Evolutionary conservation across 768 basidiomycete species (phyloP), one percentile per base, ranked within the genome.

Genomic region (Exsudoporus frostii): DNA sequence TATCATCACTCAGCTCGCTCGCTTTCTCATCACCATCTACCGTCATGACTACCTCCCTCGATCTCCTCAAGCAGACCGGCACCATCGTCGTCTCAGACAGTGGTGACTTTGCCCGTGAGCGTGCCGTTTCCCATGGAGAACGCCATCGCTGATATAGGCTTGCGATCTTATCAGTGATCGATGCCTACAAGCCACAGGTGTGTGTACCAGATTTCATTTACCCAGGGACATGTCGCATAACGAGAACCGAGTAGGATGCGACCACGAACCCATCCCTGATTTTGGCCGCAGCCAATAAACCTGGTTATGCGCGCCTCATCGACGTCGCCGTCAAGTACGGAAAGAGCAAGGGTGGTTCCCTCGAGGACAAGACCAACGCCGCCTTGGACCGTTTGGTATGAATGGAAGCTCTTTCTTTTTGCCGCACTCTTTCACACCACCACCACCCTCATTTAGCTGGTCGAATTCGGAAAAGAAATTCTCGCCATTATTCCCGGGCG

Each of bases 201-300:
- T 60, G 65, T 61, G n/a, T n/a, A n/a, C 47, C 48, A 34, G 50
- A 50, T 48, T 59, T 55, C 53, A 55, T 61, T 53, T 50, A 48
- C 27, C n/a, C 32, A 48, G 33, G 32, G 25, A 37, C 42, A 14
- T 30, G 19, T 33, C 47, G 50, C 40, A 55, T 45, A 61, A 56
- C 49, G 49, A 45, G 45, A 55, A 56, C 40, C 44, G 32, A 59
- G 2, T 66, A 94, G 86, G 96, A 98, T 78, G 96, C 96, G 20
- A 98, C 97, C 41, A 99, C 97, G 59, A 99, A 98, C 79, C 97
- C 97, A 17, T 94, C 92, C 32, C 73, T 94, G 70, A 92, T 98
- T 70, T 79, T 99, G 67, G 91, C 92, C 27, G 97, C 96, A 39
- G 86, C 92, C 57, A 88, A 88, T 77, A 92, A 98, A 73, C 71